Conservation (phyloP, 2,329 filamentous ascomycete species). For the Beauveria sp. region DNA sequence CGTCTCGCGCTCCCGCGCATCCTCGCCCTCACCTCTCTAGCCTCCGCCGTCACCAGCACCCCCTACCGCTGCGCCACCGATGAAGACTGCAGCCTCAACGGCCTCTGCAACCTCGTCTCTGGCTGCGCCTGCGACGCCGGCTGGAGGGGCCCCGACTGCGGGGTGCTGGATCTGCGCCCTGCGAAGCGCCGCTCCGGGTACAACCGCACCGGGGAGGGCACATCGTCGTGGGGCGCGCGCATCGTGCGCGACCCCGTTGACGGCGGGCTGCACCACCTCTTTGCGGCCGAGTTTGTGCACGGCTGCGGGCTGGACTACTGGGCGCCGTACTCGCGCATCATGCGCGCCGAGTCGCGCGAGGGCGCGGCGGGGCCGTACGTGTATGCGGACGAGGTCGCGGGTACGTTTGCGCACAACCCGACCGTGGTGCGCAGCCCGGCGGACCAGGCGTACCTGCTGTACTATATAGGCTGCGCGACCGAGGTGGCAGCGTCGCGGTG, state of each 20-base stretch:
- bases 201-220: conserved; percentile 34
- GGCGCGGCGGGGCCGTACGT: conserved; percentile 38
- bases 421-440: conserved; percentile 35
- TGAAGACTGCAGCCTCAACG: conserved; percentile 26
- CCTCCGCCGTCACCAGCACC: not conserved
- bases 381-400: conserved; percentile 31
- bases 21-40: not conserved
- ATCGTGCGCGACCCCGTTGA: conserved; percentile 36
- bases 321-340: conserved; percentile 37
- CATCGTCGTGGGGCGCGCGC: conserved; percentile 41
- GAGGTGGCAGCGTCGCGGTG: conserved; percentile 10
- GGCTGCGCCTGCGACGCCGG: conserved; percentile 30
- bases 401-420: conserved; percentile 39
- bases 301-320: conserved; percentile 40
- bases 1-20: not conserved
- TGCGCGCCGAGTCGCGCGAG: conserved; percentile 35
- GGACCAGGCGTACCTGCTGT: conserved; percentile 36
- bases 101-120: conserved; percentile 16
- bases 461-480: conserved; percentile 32
- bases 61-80: conserved; percentile 15
- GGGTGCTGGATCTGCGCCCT: conserved; percentile 35
- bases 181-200: conserved; percentile 34
- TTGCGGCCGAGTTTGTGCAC: conserved; percentile 36
- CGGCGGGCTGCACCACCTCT: conserved; percentile 33
- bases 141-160: conserved; percentile 37